Percentiles rank a stretch among this genome's conserved stretches.
These are phyloP conservation scores for Exserohilum turcica DNA, from an alignment of 2,329 filamentous ascomycete genomes.

Conservation along the genomic window DNA sequence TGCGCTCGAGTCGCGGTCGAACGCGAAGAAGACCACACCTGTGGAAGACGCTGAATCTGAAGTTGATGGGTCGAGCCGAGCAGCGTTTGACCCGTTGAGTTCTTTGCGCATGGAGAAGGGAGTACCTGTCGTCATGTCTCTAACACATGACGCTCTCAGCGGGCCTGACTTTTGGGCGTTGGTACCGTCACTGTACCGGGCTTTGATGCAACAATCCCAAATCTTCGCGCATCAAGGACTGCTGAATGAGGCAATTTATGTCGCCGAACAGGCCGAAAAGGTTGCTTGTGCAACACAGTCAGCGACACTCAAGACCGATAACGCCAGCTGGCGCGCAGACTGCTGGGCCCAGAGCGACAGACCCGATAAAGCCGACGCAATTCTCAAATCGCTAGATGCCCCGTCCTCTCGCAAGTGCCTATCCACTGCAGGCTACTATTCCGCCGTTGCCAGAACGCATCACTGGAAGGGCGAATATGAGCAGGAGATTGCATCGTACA, in stretches of 20 bases:
- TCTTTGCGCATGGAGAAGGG: constrained; percentile 40
- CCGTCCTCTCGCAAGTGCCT: constrained; percentile 50
- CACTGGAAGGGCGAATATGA: constrained; percentile 54
- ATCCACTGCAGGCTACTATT: constrained; percentile 59
- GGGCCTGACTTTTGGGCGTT: constrained; percentile 80
- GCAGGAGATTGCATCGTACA: constrained; percentile 56
- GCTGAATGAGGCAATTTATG: constrained; percentile 86
- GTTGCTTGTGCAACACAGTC: constrained; percentile 73
- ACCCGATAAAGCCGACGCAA: constrained; percentile 54
- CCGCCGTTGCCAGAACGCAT: constrained; percentile 57
- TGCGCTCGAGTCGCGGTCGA: constrained; percentile 53
- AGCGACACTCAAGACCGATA: constrained; percentile 57
- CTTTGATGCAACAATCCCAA: constrained; percentile 73
- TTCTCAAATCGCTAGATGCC: constrained; percentile 59
- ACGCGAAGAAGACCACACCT: constrained; percentile 22
- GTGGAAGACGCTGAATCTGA: constrained; percentile 21
- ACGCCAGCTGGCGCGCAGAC: constrained; percentile 52
- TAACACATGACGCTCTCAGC: constrained; percentile 53
- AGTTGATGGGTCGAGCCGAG: constrained; percentile 22
- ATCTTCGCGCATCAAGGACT: constrained; percentile 84
- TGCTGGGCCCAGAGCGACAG: constrained; percentile 58
- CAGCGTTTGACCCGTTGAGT: constrained; percentile 33
- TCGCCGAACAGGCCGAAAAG: constrained; percentile 81
- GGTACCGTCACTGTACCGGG: constrained; percentile 72
- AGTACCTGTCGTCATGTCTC: constrained; percentile 46